Conservation (phyloP, 139 green algal genomes). For the Monoraphidium neglectum region DNA sequence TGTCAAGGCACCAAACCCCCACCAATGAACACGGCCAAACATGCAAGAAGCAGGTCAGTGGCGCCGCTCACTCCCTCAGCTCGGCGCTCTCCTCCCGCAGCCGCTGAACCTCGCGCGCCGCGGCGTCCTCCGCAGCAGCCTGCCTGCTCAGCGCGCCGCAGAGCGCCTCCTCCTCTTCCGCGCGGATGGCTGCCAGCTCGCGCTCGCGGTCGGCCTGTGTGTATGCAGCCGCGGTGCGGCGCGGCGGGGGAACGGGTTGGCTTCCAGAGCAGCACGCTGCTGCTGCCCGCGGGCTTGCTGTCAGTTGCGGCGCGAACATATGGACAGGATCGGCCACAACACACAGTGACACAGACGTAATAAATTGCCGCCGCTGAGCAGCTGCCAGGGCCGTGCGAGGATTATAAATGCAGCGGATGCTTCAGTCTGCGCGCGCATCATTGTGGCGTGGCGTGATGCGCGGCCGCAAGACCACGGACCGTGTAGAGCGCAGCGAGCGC, state of each 20-base stretch:
- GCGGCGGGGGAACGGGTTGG: too few species aligned
- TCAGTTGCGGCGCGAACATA: too few species aligned
- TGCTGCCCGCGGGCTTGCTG: too few species aligned
- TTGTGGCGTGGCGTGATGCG: background rate
- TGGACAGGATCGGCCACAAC: too few species aligned
- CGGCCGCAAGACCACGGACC: slow-evolving; percentile 31
- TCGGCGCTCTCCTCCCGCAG: slow-evolving; percentile 59
- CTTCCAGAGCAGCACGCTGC: too few species aligned
- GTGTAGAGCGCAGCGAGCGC: slow-evolving; percentile 60
- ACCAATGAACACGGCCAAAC: background rate
- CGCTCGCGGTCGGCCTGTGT: slow-evolving; percentile 14
- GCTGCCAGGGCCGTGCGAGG: background rate
- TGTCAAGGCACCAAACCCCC: too few species aligned
- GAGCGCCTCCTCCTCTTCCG: slow-evolving; percentile 31
- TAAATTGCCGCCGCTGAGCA: too few species aligned
- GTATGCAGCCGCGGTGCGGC: too few species aligned
- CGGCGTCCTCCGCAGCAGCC: slow-evolving; percentile 41
- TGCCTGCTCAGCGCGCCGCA: slow-evolving; percentile 40
- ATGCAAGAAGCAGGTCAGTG: background rate
- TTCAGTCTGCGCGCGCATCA: too few species aligned
- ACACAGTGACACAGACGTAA: too few species aligned
- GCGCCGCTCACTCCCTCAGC: slow-evolving; percentile 54
- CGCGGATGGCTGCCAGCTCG: slow-evolving; percentile 7
- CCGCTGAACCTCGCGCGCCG: slow-evolving; percentile 51
- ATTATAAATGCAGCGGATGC: background rate